A percentile compares a stretch with the other conserved stretches of the same genome.
Conservation (phyloP, 169 alveolate genomes). For the Babesia caballi region DNA sequence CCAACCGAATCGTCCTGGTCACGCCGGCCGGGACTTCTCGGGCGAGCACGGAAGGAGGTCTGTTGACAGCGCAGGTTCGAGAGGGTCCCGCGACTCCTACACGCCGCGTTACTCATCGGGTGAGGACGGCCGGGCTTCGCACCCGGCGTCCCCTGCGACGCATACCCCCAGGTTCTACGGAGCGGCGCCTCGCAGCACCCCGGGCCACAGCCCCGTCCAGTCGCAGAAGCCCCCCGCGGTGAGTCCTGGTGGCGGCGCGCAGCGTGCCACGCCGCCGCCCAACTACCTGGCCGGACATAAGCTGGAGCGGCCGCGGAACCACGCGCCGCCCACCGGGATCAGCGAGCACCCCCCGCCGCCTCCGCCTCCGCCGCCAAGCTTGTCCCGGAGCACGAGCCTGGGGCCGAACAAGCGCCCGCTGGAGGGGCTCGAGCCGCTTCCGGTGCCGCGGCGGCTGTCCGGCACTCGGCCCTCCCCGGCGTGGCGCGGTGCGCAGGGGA, state of each 20-base stretch:
- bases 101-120: neutral
- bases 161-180: neutral
- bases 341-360: neutral
- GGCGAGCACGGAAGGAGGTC: neutral
- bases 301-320: slow-evolving; percentile 15
- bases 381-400: neutral
- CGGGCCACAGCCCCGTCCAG: no score
- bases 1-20: neutral
- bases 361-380: neutral
- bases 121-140: neutral
- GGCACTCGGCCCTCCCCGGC: neutral
- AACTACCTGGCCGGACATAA: slow-evolving; percentile 26
- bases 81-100: neutral
- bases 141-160: neutral
- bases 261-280: no score
- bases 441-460: neutral
- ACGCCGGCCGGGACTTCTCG: neutral
- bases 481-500: neutral
- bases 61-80: neutral
- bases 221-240: no score
- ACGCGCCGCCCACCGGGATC: neutral
- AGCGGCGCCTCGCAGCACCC: no score
- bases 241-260: no score
- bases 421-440: neutral
- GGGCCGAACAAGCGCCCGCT: neutral